These are phyloP conservation scores for Fusarium ambrosium DNA, from an alignment of 2,329 filamentous ascomycete genomes.

Conservation along the genomic window DNA sequence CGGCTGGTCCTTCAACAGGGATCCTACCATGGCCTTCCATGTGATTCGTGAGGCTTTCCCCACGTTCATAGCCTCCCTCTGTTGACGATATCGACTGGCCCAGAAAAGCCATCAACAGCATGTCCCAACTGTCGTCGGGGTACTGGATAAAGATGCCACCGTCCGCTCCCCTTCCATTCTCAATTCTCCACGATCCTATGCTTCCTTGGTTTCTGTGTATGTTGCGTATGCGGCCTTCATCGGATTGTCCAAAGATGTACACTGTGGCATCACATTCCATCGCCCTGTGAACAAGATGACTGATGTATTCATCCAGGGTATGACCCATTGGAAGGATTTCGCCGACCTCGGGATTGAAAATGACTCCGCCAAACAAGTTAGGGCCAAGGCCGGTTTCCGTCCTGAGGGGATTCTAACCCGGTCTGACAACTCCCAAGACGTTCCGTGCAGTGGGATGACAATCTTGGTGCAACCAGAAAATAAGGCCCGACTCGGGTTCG, in stretches of 20 bases:
- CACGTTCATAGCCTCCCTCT: background rate
- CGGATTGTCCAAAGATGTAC: conserved; percentile 4
- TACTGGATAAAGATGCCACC: conserved; percentile 25
- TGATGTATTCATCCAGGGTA: background rate
- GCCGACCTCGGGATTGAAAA: background rate
- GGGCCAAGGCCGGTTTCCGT: background rate
- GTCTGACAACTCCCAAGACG: background rate
- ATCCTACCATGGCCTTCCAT: background rate
- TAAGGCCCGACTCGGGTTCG: background rate
- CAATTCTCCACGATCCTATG: background rate
- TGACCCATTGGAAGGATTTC: background rate
- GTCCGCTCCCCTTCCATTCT: conserved; percentile 22
- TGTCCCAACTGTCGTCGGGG: conserved; percentile 21
- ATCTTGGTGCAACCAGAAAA: conserved; percentile 6
- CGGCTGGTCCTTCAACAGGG: background rate
- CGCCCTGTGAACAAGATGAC: background rate
- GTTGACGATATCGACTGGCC: conserved; percentile 1
- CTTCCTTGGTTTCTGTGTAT: conserved; percentile 1
- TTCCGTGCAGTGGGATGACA: background rate
- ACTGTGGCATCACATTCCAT: background rate
- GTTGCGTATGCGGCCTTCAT: background rate
- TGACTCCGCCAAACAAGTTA: background rate
- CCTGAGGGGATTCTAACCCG: background rate
- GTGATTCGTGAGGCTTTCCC: background rate
- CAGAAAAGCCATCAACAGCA: conserved; percentile 26